Percentiles rank a stretch among this genome's conserved stretches.
phyloP scores from a whole-genome alignment of 1,284 basidiomycete species.

The Albatrellus sp. region DNA sequence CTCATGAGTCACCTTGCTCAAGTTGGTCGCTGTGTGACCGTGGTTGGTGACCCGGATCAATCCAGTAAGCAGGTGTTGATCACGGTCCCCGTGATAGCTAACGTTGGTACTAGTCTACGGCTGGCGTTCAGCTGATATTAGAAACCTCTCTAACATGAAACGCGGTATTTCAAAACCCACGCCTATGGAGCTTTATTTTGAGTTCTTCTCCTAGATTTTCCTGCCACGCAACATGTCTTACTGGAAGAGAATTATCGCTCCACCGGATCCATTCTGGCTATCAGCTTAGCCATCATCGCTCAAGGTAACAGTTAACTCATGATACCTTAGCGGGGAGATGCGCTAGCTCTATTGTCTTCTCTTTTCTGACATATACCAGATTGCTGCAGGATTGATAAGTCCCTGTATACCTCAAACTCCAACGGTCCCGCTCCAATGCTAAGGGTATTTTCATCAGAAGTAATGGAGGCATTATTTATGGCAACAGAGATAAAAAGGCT shows the following conservation, averaged over 20 bases:
- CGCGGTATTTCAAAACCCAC: conserved; percentile 28
- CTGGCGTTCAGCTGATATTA: conserved; percentile 79
- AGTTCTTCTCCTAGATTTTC: conserved; percentile 42
- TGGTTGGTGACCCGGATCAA: conserved; percentile 91
- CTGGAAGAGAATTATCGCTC: conserved; percentile 87
- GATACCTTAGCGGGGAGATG: neutral
- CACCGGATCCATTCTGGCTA: conserved; percentile 65
- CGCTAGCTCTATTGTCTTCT: neutral
- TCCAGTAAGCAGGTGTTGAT: conserved; percentile 40
- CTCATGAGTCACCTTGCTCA: conserved; percentile 69
- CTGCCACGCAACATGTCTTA: conserved; percentile 52
- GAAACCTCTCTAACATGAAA: conserved; percentile 71
- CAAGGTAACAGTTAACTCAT: conserved; percentile 41
- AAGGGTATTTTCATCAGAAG: conserved; percentile 31
- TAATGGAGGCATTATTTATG: conserved; percentile 60
- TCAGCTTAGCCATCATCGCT: conserved; percentile 69
- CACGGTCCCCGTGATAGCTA: neutral
- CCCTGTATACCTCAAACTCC: conserved; percentile 64
- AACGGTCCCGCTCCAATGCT: conserved; percentile 47
- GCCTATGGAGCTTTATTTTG: neutral
- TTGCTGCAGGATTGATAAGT: conserved; percentile 63
- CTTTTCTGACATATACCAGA: conserved; percentile 27
- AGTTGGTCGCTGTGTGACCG: conserved; percentile 48
- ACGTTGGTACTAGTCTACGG: conserved; percentile 57
- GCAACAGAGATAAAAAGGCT: conserved; percentile 74